Evolutionary conservation across 2,329 filamentous ascomycete genomes (phyloP), one percentile per base, ranked within the genome.

Genomic region (Cladosporium colombiae): DNA sequence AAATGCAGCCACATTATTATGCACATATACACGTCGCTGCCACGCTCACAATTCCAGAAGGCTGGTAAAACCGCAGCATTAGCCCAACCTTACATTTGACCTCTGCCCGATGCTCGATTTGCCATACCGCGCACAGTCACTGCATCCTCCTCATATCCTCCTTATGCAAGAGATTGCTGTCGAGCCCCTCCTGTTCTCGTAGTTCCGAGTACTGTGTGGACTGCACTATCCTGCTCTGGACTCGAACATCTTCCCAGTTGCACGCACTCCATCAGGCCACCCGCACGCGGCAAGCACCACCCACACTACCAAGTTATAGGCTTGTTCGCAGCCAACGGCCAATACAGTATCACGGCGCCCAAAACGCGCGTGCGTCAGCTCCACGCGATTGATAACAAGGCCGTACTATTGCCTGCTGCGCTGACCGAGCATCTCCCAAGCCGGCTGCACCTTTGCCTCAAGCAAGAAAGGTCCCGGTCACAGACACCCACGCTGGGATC

Each of bases 331-430:
- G 21, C 44, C 59, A 52, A 62, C 44, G 44, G 59, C 21, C 44
- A 29, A 37, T 57, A 57, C 44, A 44, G 25, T 40, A 57, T 57
- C 55, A 40, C 55, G 16, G 33, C 55, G 31, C 21, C 55, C 33
- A 35, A 23, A 57, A 21, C 40, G 58, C 40, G 58, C 40, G 40
- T 61, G 58, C 58, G 27, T 29, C 40, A 50, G n/a, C 33, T 55
- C 50, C 25, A 23, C 35, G 27, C 35, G 16, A 59, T n/a, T 44
- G 21, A 61, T 61, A 61, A 10, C 58, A 21, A 50, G 40, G 27
- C 18, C 29, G 25, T 13, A 25, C 16, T 61, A 61, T 61, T 33
- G 25, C 40, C n/a, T 27, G 58, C 58, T 44, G 40, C 21, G 25
- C 57, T 60, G 57, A 50, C 25, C 56, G 21, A 27, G 25, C n/a